Percentiles rank a stretch among this genome's conserved stretches.
phyloP scores from a whole-genome alignment of 306 rosid species.

The Lathyrus tuberosus region DNA sequence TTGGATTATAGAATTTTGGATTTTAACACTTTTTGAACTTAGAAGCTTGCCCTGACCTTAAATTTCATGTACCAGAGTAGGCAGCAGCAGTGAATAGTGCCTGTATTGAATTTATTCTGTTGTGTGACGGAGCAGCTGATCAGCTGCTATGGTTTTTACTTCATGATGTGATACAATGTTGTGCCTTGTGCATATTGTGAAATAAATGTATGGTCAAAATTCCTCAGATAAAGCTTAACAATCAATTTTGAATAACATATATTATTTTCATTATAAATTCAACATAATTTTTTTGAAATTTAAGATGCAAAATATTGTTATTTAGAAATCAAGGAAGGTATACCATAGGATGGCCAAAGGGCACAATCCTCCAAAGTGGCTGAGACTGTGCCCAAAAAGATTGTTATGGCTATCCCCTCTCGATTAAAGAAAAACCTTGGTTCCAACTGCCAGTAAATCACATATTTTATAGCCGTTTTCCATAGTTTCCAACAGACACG shows the following conservation, averaged over 20 bases:
- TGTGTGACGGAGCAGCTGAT: not conserved
- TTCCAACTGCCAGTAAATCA: not conserved
- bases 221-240: not conserved
- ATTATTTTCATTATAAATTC: not conserved
- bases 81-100: not conserved
- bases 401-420: not conserved
- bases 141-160: constrained; percentile 3
- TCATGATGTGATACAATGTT: not conserved
- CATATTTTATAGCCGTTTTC: not conserved
- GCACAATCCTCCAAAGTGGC: not conserved
- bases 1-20: constrained; percentile 29
- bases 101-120: not conserved
- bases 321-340: not conserved
- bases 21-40: constrained; percentile 7
- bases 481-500: not conserved
- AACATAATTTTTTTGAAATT: not conserved
- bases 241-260: not conserved
- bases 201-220: not conserved
- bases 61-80: constrained; percentile 2
- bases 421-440: not conserved
- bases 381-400: constrained; percentile 2
- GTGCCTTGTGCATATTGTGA: not conserved
- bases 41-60: constrained; percentile 3
- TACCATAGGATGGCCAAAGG: not conserved
- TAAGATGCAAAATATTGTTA: not conserved